These are phyloP conservation scores for Trichoderma sp. DNA, from an alignment of 2,329 filamentous ascomycete genomes.

Conservation along the genomic window DNA sequence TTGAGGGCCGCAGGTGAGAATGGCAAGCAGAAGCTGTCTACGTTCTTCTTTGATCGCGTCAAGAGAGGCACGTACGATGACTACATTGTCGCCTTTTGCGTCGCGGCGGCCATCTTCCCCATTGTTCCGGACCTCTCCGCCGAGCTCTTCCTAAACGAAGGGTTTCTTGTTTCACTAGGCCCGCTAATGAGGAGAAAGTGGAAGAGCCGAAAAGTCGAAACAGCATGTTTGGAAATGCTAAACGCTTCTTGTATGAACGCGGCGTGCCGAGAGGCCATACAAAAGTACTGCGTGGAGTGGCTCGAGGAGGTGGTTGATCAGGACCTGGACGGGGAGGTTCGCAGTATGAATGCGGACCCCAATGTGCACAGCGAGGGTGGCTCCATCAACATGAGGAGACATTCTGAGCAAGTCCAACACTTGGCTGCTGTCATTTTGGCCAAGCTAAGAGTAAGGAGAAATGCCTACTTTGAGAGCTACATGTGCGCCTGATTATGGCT, in stretches of 20 bases:
- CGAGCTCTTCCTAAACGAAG: slow-evolving; percentile 82
- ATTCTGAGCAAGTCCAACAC: slow-evolving; percentile 65
- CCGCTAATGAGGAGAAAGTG: slow-evolving; percentile 77
- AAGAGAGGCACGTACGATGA: slow-evolving; percentile 80
- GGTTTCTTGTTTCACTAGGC: slow-evolving; percentile 78
- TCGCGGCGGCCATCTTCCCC: slow-evolving; percentile 86
- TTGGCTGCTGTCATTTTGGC: slow-evolving; percentile 75
- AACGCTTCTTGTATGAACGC: slow-evolving; percentile 89
- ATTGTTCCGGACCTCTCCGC: slow-evolving; percentile 76
- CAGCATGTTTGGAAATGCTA: slow-evolving; percentile 83
- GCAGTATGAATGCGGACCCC: slow-evolving; percentile 55
- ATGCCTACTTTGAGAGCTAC: not conserved
- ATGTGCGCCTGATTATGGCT: slow-evolving; percentile 40
- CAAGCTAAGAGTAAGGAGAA: slow-evolving; percentile 62
- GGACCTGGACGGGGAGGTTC: slow-evolving; percentile 61
- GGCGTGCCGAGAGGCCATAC: slow-evolving; percentile 79
- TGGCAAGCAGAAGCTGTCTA: slow-evolving; percentile 70
- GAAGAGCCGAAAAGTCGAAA: slow-evolving; percentile 85
- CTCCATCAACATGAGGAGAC: slow-evolving; percentile 62
- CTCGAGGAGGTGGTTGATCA: slow-evolving; percentile 81
- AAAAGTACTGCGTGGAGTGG: slow-evolving; percentile 85
- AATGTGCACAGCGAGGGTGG: slow-evolving; percentile 63
- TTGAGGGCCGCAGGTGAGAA: slow-evolving; percentile 75
- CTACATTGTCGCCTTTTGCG: slow-evolving; percentile 88
- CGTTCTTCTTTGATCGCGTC: slow-evolving; percentile 75